Evolutionary conservation across 805 yeast genomes (phyloP), one percentile per base, ranked within the genome.

Genomic region (Barnettozyma salicaria): DNA sequence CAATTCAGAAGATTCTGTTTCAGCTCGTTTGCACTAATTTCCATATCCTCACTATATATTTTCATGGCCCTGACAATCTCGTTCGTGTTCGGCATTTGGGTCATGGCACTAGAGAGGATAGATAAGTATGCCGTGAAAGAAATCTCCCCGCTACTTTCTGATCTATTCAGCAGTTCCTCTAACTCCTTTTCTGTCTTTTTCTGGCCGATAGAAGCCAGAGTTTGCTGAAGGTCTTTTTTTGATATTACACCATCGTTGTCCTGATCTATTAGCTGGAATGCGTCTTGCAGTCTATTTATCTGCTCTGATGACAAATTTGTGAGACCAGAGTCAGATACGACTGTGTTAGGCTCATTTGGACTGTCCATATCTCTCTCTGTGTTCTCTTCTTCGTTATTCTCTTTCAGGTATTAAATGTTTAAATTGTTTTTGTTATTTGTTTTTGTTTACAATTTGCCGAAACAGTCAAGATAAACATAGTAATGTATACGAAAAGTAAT

Each of bases 251-350:
- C 86, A 50, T 88, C 94, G 19, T 80, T 77, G 43, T 89, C 90
- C 25, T 81, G 81, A 53, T 89, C 96, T 7, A 89, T 74, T 48
- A 85, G 58, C 20, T 84, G 76, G 57, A 88, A 89, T 1, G 92
- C 78, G 47, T 84, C 82, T 39, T 84, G 70, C 39, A 83, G 65
- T 45, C 73, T 80, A 12, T 74, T 64, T 19, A 85, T 75, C 51
- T 84, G 86, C 23, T 69, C 76, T 37, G 74, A 70, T 5, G 79
- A 68, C 14, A 86, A 69, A 42, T 64, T 65, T 31, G 60, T 58
- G 43, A 63, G 58, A 2, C 19, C 26, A 16, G 35, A 19, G 18
- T 16, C 16, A 19, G 16, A 7, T 16, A 9, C n/a, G 9, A 34
- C 55, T 7, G 34, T 31, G 18, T 23, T n/a, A 12, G 32, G n/a